Evolutionary conservation across 495 filamentous ascomycete genomes (phyloP).

Genomic region (Aspergillus avenaceus): DNA sequence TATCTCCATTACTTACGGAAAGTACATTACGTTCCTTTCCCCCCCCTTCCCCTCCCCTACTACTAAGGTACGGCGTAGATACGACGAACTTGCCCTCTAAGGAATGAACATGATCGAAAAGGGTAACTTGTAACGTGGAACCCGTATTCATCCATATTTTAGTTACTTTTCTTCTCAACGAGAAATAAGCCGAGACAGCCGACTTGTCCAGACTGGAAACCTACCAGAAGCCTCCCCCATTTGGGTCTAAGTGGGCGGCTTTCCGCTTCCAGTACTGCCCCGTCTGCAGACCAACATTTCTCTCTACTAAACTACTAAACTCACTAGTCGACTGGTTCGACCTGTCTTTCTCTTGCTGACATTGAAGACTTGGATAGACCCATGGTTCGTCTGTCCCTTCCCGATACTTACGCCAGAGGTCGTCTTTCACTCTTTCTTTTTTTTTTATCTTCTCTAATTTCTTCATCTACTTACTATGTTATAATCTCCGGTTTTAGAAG

Average conservation of each 20-base stretch:
- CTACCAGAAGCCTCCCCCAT: background rate
- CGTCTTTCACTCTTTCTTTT: background rate
- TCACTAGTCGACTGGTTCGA: conserved; percentile 6
- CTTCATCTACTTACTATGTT: background rate
- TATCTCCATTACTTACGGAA: too few relatives aligned
- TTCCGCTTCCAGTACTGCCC: conserved; percentile 15
- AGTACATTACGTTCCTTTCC: too few relatives aligned
- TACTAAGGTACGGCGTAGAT: too few relatives aligned
- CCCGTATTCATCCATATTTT: background rate
- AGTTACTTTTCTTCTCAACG: too few relatives aligned
- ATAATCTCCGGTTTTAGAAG: background rate
- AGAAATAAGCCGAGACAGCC: conserved; percentile 13
- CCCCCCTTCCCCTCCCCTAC: too few relatives aligned
- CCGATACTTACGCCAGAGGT: background rate
- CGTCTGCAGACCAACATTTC: conserved; percentile 1
- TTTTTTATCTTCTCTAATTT: background rate
- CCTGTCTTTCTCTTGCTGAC: conserved; percentile 1
- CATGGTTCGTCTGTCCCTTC: conserved; percentile 6
- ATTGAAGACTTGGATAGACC: conserved; percentile 7
- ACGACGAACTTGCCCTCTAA: too few relatives aligned
- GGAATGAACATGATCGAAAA: background rate
- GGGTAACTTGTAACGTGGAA: background rate
- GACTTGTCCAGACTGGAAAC: conserved; percentile 7
- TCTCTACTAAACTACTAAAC: conserved; percentile 3
- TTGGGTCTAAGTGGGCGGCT: conserved; percentile 5